Percentiles rank a stretch among this genome's conserved stretches.
Conservation (phyloP, 2,329 filamentous ascomycete species). For the Ustulina deusta region DNA sequence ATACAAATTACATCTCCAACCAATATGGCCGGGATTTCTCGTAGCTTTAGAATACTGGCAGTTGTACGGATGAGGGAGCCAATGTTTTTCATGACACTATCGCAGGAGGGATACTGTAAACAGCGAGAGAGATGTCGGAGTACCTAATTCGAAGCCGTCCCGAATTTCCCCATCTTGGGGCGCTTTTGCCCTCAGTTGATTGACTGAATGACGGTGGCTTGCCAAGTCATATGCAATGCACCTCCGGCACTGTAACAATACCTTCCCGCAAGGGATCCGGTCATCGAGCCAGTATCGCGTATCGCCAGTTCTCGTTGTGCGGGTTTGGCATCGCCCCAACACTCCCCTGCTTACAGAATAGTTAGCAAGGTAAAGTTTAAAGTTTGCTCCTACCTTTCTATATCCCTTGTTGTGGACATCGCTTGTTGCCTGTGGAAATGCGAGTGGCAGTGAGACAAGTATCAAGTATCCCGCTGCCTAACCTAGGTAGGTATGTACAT, state of each 20-base stretch:
- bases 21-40: neutral
- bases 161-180: neutral
- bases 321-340: neutral
- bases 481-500: too few relatives aligned
- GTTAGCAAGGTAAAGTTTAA: neutral
- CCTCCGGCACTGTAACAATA: neutral
- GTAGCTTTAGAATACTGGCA: neutral
- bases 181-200: neutral
- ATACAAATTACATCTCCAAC: too few relatives aligned
- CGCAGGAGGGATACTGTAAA: neutral
- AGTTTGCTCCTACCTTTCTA: neutral
- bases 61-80: neutral
- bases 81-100: neutral
- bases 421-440: neutral
- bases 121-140: neutral
- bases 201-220: neutral
- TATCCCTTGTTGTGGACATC: neutral
- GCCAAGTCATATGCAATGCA: conserved; percentile 3
- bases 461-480: too few relatives aligned
- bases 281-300: neutral
- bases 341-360: neutral
- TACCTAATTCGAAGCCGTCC: neutral
- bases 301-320: neutral
- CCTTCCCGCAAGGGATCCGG: neutral
- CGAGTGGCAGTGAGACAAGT: too few relatives aligned